Conservation (phyloP, 208 protist genomes). For the Phytomonas sp. region DNA sequence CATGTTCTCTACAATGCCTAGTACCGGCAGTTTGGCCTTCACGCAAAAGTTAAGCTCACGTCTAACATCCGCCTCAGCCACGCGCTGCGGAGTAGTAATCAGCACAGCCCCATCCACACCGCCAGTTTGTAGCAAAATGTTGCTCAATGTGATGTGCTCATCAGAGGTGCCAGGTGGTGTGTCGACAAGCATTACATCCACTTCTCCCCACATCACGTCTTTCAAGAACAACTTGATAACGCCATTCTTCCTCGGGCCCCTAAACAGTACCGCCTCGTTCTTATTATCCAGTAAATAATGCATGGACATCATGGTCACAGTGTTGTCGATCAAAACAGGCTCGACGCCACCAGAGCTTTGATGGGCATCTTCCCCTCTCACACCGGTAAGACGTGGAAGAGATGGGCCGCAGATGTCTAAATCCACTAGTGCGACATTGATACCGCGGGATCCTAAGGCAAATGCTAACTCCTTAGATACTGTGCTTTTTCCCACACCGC, state of each 20-base stretch:
- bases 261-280: slow-evolving; percentile 98
- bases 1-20: slow-evolving; percentile 99
- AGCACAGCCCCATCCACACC: slow-evolving; percentile 89
- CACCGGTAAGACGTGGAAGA: slow-evolving; percentile 77
- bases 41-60: slow-evolving; percentile 98
- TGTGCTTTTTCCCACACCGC: slow-evolving; percentile 93
- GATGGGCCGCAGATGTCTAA: slow-evolving; percentile 99
- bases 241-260: slow-evolving; percentile 96
- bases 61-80: slow-evolving; percentile 97
- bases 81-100: slow-evolving; percentile 97
- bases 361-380: slow-evolving; percentile 87
- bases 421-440: slow-evolving; percentile 98
- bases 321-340: slow-evolving; percentile 94
- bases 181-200: slow-evolving; percentile 99
- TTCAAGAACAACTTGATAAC: slow-evolving; percentile 98
- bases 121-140: slow-evolving; percentile 84
- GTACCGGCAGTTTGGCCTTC: slow-evolving; percentile 92
- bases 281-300: slow-evolving; percentile 95
- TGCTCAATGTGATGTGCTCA: slow-evolving; percentile 97
- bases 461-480: slow-evolving; percentile 89
- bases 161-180: slow-evolving; percentile 99
- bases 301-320: slow-evolving; percentile 92
- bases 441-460: slow-evolving; percentile 45
- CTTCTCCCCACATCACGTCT: slow-evolving; percentile 96
- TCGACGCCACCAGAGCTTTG: slow-evolving; percentile 90